phyloP scores from a whole-genome alignment of 2,329 filamentous ascomycete genomes.

The Ophiostoma quercus region DNA sequence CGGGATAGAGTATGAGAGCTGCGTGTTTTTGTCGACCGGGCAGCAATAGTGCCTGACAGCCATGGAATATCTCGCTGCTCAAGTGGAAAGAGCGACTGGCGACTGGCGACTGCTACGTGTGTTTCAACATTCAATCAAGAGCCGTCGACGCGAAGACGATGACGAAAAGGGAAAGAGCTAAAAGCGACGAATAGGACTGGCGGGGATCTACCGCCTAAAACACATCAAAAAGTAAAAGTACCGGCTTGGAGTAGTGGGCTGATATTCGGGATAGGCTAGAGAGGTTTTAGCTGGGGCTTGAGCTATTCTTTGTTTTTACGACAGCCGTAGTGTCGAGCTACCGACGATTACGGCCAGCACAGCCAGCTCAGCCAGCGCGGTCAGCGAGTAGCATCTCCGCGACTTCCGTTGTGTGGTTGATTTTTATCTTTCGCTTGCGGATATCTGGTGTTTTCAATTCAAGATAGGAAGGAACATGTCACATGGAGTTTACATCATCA shows the following conservation, averaged over 20 bases:
- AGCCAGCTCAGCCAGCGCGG: background rate
- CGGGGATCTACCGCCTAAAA: background rate
- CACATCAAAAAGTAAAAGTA: conserved; percentile 10
- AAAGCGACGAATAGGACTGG: background rate
- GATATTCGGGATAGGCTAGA: background rate
- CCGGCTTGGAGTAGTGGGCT: conserved; percentile 3
- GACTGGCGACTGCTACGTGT: background rate
- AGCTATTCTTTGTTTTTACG: background rate
- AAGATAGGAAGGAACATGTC: background rate
- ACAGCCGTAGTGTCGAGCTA: background rate
- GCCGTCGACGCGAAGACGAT: background rate
- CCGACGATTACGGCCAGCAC: background rate
- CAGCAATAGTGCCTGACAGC: background rate
- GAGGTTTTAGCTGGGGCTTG: background rate
- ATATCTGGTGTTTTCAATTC: background rate
- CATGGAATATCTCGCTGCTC: background rate
- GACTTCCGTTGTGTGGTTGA: background rate
- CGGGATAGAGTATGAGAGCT: background rate
- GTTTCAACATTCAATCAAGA: background rate
- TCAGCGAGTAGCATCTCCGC: background rate
- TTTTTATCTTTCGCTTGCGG: background rate
- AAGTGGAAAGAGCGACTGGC: background rate
- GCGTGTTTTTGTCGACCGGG: background rate
- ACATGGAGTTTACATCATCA: background rate
- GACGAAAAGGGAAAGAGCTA: background rate